Base-by-base conservation (phyloP, 202 grass and related monocot genomes). In the Digitaria exilis region DNA sequence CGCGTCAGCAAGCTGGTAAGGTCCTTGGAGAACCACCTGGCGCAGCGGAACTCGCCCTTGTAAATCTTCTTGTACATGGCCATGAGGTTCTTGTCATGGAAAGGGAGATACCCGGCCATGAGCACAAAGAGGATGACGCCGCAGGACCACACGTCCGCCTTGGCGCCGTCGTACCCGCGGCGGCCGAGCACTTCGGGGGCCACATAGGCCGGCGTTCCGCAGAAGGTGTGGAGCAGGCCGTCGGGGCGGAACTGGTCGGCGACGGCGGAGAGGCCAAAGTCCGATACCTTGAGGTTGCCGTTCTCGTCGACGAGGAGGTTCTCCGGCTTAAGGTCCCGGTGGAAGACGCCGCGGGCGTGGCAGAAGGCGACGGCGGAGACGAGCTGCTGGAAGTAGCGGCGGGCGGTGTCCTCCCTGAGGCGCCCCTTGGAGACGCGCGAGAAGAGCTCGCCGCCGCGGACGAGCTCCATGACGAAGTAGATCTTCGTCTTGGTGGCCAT, bases 401-500 rank as follows among this genome's bases (percentile, higher is more conserved):
- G 91, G 6, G 89, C 93, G 2, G 15, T 84, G 86, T 96, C 93
- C 93, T 99, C 96, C 87, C 76, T 93, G 85, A 99, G 94, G n/a
- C 96, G 86, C 51, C 96, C 96, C 78, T 99, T 99, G 80, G 91
- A 83, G 29, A 99, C 96, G 70, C 83, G 88, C 55, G 91, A 79
- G 86, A 99, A 99, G 65, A 99, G 91, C 87, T 99, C 93, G n/a
- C 93, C 96, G 81, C 96, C 93, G 74, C 85, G 80, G 69, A 99
- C 91, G 81, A 89, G 84, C 89, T 99, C 96, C 96, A 99, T 99
- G 28, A 96, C 93, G 85, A 98, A 90, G 82, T 98, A 98, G 87
- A 98, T 98, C 96, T 98, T 98, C 12, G 93, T 82, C 82, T 94
- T 98, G 30, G 93, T 94, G 69, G 96, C 96, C 96, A 98, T 96